Percentiles rank a stretch among this genome's conserved stretches.
Conservation (phyloP, 1,139 yeast species). For the Suhomyces wounanorum region DNA sequence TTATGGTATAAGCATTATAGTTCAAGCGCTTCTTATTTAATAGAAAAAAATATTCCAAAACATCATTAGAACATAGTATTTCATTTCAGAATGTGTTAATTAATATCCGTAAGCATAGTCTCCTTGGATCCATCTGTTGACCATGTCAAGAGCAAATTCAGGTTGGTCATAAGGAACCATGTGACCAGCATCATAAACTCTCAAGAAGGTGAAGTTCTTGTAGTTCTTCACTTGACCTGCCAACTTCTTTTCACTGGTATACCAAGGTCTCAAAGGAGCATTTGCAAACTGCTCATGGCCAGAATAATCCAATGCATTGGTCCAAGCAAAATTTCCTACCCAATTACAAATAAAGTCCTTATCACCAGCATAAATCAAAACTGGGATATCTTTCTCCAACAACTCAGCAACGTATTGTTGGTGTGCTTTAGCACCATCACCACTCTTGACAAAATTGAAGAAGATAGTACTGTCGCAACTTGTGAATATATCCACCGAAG, state of each 20-base stretch:
- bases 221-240: constrained; percentile 62
- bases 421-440: constrained; percentile 69
- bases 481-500: constrained; percentile 53
- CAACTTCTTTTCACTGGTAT: constrained; percentile 39
- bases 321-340: constrained; percentile 42
- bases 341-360: constrained; percentile 44
- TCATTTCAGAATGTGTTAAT: background rate
- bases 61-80: no score
- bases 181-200: constrained; percentile 70
- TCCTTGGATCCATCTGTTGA: constrained; percentile 73
- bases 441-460: constrained; percentile 54
- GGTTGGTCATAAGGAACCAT: constrained; percentile 88
- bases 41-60: background rate
- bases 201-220: constrained; percentile 58
- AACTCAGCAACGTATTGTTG: constrained; percentile 60
- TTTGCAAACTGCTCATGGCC: constrained; percentile 28
- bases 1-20: no score
- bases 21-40: background rate
- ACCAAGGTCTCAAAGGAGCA: constrained; percentile 44
- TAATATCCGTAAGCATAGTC: constrained; percentile 29
- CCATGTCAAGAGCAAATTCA: constrained; percentile 68
- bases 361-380: constrained; percentile 43
- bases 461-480: constrained; percentile 62
- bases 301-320: constrained; percentile 32
- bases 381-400: constrained; percentile 50